A percentile compares a stretch with the other conserved stretches of the same genome.
Evolutionary conservation across 2,329 filamentous ascomycete genomes (phyloP).

Genomic region (Aureobasidium melanogenum): DNA sequence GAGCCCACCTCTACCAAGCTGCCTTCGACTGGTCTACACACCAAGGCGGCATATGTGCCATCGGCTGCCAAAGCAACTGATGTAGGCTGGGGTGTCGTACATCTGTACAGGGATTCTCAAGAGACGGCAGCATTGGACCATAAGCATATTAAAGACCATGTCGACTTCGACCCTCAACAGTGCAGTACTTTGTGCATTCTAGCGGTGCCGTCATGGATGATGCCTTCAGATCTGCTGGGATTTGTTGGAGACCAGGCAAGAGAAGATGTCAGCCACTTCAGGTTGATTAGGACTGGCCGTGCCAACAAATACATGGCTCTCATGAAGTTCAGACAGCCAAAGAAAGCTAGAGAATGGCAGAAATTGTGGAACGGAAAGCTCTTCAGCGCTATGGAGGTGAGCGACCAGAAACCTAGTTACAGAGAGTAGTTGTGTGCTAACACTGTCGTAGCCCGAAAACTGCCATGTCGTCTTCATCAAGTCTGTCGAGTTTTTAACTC

Average conservation of each 20-base stretch:
- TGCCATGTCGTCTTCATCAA: conserved; percentile 94
- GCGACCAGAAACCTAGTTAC: conserved; percentile 14
- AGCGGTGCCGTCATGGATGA: conserved; percentile 89
- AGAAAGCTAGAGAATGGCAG: conserved; percentile 70
- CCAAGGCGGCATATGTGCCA: conserved; percentile 71
- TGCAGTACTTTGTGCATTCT: conserved; percentile 89
- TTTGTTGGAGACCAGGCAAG: conserved; percentile 85
- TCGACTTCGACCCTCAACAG: conserved; percentile 45
- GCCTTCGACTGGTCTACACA: conserved; percentile 59
- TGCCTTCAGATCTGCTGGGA: conserved; percentile 79
- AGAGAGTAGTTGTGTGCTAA: conserved; percentile 10
- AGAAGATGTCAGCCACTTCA: conserved; percentile 81
- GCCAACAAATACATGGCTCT: conserved; percentile 92
- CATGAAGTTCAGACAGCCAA: conserved; percentile 78
- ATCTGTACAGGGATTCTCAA: conserved; percentile 79
- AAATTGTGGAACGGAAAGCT: conserved; percentile 84
- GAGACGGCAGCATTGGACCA: conserved; percentile 55
- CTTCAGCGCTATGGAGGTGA: conserved; percentile 83
- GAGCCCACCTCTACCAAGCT: conserved; percentile 35
- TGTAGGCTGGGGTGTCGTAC: conserved; percentile 84
- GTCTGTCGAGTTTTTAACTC: conserved; percentile 74
- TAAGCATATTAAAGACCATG: conserved; percentile 15
- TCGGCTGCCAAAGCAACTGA: conserved; percentile 65
- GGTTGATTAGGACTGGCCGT: conserved; percentile 82
- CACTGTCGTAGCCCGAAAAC: conserved; percentile 60